A percentile compares a stretch with the other conserved stretches of the same genome.
Evolutionary conservation across 2,329 filamentous ascomycete genomes (phyloP).

Genomic region (Lachnellula subtilissima): DNA sequence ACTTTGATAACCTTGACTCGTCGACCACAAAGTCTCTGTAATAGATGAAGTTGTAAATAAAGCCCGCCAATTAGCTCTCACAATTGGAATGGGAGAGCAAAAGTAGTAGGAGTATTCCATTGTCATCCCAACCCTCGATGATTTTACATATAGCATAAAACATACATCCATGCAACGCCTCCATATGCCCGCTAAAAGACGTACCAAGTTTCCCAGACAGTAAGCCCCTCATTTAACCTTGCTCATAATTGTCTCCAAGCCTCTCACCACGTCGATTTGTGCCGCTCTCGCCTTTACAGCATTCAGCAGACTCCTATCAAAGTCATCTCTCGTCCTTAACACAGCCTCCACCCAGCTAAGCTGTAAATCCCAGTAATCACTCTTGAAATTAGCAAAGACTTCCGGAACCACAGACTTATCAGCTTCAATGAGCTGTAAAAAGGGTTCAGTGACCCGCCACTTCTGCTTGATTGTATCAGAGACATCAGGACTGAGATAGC

Average conservation of each 20-base stretch:
- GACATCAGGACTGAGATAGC: slow-evolving; percentile 59
- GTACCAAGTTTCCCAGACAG: neutral
- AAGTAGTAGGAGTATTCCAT: neutral
- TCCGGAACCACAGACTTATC: slow-evolving; percentile 69
- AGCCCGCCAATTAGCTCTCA: too few relatives aligned
- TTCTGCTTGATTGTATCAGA: slow-evolving; percentile 74
- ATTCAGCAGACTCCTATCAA: slow-evolving; percentile 85
- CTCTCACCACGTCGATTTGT: slow-evolving; percentile 74
- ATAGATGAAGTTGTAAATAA: too few relatives aligned
- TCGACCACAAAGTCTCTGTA: too few relatives aligned
- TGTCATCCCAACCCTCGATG: neutral
- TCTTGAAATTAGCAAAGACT: slow-evolving; percentile 80
- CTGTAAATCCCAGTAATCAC: slow-evolving; percentile 86
- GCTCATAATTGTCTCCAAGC: slow-evolving; percentile 89
- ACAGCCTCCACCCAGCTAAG: slow-evolving; percentile 95
- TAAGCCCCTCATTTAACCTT: slow-evolving; percentile 63
- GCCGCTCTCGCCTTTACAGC: slow-evolving; percentile 84
- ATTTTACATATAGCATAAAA: neutral
- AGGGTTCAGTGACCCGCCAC: slow-evolving; percentile 85
- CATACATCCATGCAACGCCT: neutral
- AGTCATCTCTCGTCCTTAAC: slow-evolving; percentile 81
- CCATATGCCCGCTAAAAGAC: slow-evolving; percentile 10
- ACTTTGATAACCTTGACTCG: too few relatives aligned
- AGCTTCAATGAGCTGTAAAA: slow-evolving; percentile 72
- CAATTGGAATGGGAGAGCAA: neutral